Evolutionary conservation across 805 yeast species (phyloP).

Genomic region (Kazachstania psychrophila): DNA sequence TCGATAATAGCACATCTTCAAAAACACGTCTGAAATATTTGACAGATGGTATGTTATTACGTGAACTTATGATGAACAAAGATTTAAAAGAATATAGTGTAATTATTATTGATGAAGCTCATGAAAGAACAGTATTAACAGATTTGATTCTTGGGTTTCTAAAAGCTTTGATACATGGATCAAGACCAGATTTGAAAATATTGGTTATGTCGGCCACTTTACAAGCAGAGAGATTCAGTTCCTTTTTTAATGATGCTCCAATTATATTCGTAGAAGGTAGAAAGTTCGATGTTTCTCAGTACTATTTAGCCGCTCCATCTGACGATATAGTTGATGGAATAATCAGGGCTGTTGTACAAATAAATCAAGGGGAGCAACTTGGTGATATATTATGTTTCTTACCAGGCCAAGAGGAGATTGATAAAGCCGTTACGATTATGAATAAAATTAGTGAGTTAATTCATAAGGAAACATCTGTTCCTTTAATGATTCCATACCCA

Average conservation of each 20-base stretch:
- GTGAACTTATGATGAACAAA: conserved; percentile 79
- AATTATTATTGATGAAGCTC: conserved; percentile 90
- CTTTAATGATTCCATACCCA: conserved; percentile 68
- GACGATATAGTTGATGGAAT: conserved; percentile 81
- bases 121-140: conserved; percentile 88
- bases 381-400: conserved; percentile 91
- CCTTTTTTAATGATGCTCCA: conserved; percentile 72
- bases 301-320: conserved; percentile 50
- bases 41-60: conserved; percentile 94
- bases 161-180: conserved; percentile 46
- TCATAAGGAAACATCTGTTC: conserved; percentile 54
- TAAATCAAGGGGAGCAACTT: conserved; percentile 62
- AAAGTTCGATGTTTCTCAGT: conserved; percentile 71
- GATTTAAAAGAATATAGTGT: conserved; percentile 57
- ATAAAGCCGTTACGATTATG: conserved; percentile 61
- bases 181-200: conserved; percentile 51
- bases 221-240: conserved; percentile 73
- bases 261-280: conserved; percentile 84
- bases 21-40: conserved; percentile 71
- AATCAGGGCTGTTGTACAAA: conserved; percentile 64
- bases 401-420: conserved; percentile 97
- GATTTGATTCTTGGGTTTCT: conserved; percentile 85
- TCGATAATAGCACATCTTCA: conserved; percentile 56
- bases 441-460: conserved; percentile 52
- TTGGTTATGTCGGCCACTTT: conserved; percentile 95